Evolutionary conservation across 371 early-diverging fungal species (phyloP).

Genomic region (Mucor irregularis): DNA sequence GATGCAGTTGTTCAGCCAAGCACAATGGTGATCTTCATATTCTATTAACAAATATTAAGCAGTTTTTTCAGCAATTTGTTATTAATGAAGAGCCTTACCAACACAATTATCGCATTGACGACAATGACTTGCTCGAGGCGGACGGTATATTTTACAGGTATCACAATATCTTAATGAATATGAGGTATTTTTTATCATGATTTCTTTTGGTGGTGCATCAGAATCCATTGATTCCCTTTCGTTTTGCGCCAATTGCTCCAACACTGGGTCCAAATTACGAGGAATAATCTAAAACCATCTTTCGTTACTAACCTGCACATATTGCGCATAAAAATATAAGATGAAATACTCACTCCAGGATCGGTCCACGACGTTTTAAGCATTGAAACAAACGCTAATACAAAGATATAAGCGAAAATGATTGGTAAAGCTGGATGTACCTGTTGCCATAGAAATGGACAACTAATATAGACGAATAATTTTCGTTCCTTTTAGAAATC

Average conservation of each 20-base stretch:
- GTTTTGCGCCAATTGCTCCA: constrained; percentile 18
- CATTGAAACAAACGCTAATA: constrained; percentile 72
- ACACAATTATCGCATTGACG: constrained; percentile 90
- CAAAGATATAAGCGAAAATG: constrained; percentile 74
- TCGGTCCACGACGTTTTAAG: constrained; percentile 87
- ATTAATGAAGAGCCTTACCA: constrained; percentile 43
- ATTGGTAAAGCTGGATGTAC: constrained; percentile 65
- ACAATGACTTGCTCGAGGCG: constrained; percentile 90
- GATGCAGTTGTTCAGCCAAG: constrained; percentile 93
- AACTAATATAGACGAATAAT: constrained; percentile 29
- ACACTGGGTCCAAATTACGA: constrained; percentile 64
- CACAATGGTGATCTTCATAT: constrained; percentile 90
- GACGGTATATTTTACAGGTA: constrained; percentile 86
- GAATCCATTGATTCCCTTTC: constrained; percentile 39
- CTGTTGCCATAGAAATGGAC: constrained; percentile 68
- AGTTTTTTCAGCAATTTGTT: too few species aligned
- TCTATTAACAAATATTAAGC: constrained; percentile 35
- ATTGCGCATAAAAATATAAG: not conserved
- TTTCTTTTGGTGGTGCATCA: constrained; percentile 52
- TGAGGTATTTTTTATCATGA: constrained; percentile 61
- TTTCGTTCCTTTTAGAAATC: too few species aligned
- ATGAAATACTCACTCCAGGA: constrained; percentile 69
- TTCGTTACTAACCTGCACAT: not conserved
- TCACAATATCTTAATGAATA: constrained; percentile 86
- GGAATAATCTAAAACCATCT: constrained; percentile 60